phyloP scores from a whole-genome alignment of 2,329 filamentous ascomycete species.

The Stagonosporopsis tanaceti region DNA sequence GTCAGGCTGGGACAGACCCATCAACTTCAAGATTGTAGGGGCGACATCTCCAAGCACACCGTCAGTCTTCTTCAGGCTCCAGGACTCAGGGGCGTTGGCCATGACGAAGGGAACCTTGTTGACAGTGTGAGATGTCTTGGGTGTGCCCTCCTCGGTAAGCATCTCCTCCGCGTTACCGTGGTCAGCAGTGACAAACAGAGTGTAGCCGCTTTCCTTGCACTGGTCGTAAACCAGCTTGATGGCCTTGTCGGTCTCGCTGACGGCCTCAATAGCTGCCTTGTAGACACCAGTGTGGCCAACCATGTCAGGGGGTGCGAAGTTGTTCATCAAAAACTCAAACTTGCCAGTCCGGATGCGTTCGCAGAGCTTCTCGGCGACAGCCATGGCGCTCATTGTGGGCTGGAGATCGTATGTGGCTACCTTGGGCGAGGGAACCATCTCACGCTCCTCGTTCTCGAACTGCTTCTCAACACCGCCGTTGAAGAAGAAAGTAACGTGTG shows the following conservation, averaged over 20 bases:
- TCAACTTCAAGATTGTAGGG: conserved; percentile 87
- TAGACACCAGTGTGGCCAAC: conserved; percentile 98
- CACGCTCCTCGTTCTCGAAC: conserved; percentile 88
- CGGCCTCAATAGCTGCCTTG: conserved; percentile 87
- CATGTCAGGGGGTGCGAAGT: conserved; percentile 99
- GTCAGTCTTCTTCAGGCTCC: conserved; percentile 81
- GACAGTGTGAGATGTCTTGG: conserved; percentile 97
- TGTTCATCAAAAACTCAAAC: conserved; percentile 99
- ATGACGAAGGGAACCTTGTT: conserved; percentile 99
- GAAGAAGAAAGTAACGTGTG: conserved; percentile 99
- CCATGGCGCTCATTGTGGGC: conserved; percentile 93
- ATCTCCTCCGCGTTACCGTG: conserved; percentile 99
- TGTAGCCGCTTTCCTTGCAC: conserved; percentile 91
- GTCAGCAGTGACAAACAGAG: conserved; percentile 94
- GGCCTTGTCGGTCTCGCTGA: conserved; percentile 87
- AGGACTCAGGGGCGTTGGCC: conserved; percentile 92
- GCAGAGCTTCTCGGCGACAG: conserved; percentile 85
- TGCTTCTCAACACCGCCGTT: conserved; percentile 98
- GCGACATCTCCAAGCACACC: conserved; percentile 98
- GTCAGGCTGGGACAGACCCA: conserved; percentile 88
- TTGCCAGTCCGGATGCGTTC: conserved; percentile 85
- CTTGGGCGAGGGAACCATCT: conserved; percentile 93
- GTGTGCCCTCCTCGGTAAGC: conserved; percentile 93
- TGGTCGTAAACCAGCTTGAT: conserved; percentile 92
- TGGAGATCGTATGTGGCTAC: conserved; percentile 95